Evolutionary conservation across 805 yeast genomes (phyloP).

Genomic region (Ogataea saltuana): DNA sequence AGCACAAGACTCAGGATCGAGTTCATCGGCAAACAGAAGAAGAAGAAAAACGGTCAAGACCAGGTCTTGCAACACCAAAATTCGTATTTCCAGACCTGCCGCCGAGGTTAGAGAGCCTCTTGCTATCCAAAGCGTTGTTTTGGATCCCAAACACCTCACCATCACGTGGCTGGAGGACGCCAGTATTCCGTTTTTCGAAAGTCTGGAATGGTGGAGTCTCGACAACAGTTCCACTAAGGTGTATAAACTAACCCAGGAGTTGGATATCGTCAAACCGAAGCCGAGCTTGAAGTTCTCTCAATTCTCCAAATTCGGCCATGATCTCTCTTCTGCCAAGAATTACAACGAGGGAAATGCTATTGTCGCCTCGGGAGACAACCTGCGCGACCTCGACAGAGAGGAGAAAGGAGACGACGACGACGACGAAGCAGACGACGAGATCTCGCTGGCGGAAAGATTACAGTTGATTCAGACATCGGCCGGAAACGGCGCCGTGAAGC

Average conservation of each 20-base stretch:
- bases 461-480: constrained; percentile 31
- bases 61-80: constrained; percentile 46
- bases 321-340: constrained; percentile 51
- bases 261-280: constrained; percentile 38
- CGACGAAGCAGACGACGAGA: constrained; percentile 31
- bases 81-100: constrained; percentile 51
- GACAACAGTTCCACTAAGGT: constrained; percentile 22
- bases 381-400: constrained; percentile 52
- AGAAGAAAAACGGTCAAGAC: constrained; percentile 52
- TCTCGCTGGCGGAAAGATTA: constrained; percentile 55
- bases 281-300: constrained; percentile 44
- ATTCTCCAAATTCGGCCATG: constrained; percentile 49
- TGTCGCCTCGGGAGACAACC: constrained; percentile 63
- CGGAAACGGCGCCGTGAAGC: constrained; percentile 28
- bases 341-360: constrained; percentile 64
- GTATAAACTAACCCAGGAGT: constrained; percentile 30
- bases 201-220: constrained; percentile 47
- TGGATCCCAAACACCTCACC: constrained; percentile 39
- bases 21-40: no score
- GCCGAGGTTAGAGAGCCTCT: constrained; percentile 34
- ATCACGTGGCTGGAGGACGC: constrained; percentile 66
- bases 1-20: constrained; percentile 16
- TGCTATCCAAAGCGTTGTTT: constrained; percentile 23
- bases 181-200: constrained; percentile 56
- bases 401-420: constrained; percentile 47